Base-by-base conservation (phyloP, 176 grass and related monocot species). In the Phyllostachys edulis region DNA sequence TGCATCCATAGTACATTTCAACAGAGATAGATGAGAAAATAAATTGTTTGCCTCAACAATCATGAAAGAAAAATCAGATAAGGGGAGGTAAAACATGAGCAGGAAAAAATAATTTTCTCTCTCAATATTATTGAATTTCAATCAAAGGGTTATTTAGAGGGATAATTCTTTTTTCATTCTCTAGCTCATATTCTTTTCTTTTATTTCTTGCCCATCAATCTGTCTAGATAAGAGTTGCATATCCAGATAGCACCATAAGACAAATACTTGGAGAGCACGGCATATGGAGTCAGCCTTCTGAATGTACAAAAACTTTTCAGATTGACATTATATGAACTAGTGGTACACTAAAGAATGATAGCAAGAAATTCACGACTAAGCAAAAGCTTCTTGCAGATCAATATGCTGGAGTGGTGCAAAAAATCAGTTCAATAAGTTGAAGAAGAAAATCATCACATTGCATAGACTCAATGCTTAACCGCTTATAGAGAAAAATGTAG, bases 401-500 rank as follows among this genome's bases (percentile, higher is more conserved):
- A 68, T 50, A 71, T 24, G 5, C 27, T 21, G 7, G 29, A 65
- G 13, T 0, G 50, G 57, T 66, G 60, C 69, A 80, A 78, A 38
- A 60, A 60, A 32, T 27, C 34, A 41, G 42, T 69, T 62, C 15
- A 56, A 75, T 59, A 66, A 67, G 37, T 23, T 75, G 18, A 42
- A 79, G 34, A 20, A 18, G 40, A 21, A 50, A 62, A 80, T 41
- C 20, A 15, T 75, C 40, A 69, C 15, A 63, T 21, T 46, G 55
- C 72, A 73, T 63, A 41, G 15, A 45, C 46, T 51, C 62, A 42
- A 23, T 75, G 69, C 65, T 62, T 14, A 46, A 11, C 3, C 1
- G 8, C 27, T 77, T 27, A 63, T 44, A 80, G n/a, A 72, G 24
- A 81, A 85, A 73, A 69, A 84, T 68, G 57, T 51, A 71, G 56